Evolutionary conservation across 805 yeast species (phyloP).

Genomic region (Grigorovia transvaalensis): DNA sequence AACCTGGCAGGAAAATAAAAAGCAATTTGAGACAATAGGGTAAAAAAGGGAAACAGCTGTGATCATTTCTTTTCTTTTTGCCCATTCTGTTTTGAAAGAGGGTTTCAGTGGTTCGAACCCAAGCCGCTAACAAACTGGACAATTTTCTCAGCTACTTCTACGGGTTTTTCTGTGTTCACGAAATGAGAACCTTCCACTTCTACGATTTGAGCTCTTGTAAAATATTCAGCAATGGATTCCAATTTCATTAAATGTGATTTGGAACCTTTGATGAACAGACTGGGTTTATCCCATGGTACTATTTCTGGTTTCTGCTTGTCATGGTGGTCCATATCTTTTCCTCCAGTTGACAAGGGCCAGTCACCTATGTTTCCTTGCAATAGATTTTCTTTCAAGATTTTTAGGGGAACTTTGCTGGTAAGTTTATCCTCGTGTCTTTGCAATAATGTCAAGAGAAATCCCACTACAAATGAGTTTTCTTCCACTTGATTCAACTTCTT

Average conservation of each 20-base stretch:
- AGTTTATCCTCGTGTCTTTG: conserved; percentile 23
- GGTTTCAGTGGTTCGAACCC: not conserved
- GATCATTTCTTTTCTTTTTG: not conserved
- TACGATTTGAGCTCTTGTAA: conserved; percentile 64
- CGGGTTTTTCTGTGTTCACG: conserved; percentile 81
- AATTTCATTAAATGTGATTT: conserved; percentile 61
- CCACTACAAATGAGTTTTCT: conserved; percentile 48
- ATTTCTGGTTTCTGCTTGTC: not conserved
- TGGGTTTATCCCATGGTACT: conserved; percentile 55
- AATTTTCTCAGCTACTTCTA: conserved; percentile 55
- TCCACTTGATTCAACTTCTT: conserved; percentile 53
- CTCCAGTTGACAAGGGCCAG: conserved; percentile 58
- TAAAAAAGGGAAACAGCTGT: not conserved
- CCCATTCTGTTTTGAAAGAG: not conserved
- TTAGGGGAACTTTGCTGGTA: conserved; percentile 50
- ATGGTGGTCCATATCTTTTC: conserved; percentile 21
- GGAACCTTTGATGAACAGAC: conserved; percentile 72
- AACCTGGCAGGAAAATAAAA: not conserved
- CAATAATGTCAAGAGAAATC: conserved; percentile 50
- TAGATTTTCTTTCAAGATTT: conserved; percentile 53
- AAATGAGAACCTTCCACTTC: conserved; percentile 75
- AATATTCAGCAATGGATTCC: conserved; percentile 61
- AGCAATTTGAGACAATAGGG: not conserved
- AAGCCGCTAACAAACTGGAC: conserved; percentile 42
- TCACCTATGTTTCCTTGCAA: conserved; percentile 57